Evolutionary conservation across 345 rosid species (phyloP).

Genomic region (Syzygium oleosum): DNA sequence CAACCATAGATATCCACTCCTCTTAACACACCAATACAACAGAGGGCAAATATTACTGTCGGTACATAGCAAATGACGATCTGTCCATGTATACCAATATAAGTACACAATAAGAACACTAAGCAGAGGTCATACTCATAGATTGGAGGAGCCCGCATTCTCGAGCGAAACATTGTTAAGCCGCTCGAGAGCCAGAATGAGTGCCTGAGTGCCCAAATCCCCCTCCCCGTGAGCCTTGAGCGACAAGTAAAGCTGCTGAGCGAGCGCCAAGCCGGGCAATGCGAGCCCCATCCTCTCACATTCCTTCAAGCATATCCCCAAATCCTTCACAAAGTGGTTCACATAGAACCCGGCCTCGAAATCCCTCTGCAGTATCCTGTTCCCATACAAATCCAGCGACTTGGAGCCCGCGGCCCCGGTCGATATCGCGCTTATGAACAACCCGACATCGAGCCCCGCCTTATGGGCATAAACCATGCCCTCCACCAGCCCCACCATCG

Average conservation of each 20-base stretch:
- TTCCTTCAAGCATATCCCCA: conserved; percentile 83
- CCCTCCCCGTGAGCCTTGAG: conserved; percentile 90
- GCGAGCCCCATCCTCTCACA: conserved; percentile 85
- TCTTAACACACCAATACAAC: not conserved
- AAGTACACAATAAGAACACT: not conserved
- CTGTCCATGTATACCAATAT: conserved; percentile 5
- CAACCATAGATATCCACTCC: not conserved
- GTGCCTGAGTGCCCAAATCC: conserved; percentile 67
- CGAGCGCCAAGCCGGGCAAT: conserved; percentile 77
- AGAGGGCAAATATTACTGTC: not conserved
- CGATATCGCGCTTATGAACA: conserved; percentile 59
- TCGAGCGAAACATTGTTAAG: conserved; percentile 59
- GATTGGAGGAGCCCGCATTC: not conserved
- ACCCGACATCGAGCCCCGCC: conserved; percentile 61
- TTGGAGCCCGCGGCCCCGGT: conserved; percentile 76
- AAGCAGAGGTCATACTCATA: not conserved
- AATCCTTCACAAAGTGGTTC: conserved; percentile 78
- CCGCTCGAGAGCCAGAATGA: conserved; percentile 76
- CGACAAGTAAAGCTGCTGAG: conserved; percentile 87
- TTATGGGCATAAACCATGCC: conserved; percentile 74
- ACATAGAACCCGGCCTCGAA: conserved; percentile 80
- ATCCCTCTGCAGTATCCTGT: conserved; percentile 68
- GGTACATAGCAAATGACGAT: not conserved
- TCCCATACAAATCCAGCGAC: conserved; percentile 44
- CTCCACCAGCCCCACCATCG: conserved; percentile 86